phyloP scores from a whole-genome alignment of 139 green algal species.

The Tetraselmis striata region DNA sequence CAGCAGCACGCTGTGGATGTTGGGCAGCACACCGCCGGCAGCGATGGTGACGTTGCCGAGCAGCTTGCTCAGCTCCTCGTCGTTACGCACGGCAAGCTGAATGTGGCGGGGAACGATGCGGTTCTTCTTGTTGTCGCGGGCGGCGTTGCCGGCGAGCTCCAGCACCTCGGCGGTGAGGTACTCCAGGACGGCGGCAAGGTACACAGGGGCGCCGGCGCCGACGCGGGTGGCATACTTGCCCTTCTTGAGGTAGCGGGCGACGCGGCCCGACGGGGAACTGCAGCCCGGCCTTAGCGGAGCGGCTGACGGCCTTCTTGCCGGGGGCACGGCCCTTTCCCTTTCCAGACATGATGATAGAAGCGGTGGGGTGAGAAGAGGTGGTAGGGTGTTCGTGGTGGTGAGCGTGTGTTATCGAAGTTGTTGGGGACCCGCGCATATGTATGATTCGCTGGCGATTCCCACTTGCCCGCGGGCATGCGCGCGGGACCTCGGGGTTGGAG shows the following conservation, averaged over 20 bases:
- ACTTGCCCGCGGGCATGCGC: no score
- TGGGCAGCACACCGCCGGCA: slow-evolving; percentile 59
- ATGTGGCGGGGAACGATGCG: slow-evolving; percentile 81
- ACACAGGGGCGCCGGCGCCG: slow-evolving; percentile 57
- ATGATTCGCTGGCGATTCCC: no score
- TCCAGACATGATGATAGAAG: slow-evolving; percentile 48
- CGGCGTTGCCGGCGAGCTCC: slow-evolving; percentile 79
- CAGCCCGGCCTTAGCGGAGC: slow-evolving; percentile 67
- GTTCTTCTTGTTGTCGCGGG: slow-evolving; percentile 92
- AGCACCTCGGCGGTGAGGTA: slow-evolving; percentile 66
- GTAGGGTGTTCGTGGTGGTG: no score
- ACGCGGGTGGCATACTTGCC: slow-evolving; percentile 56
- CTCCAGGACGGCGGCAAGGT: slow-evolving; percentile 60
- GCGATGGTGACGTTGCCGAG: slow-evolving; percentile 38
- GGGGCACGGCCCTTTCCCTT: slow-evolving; percentile 28
- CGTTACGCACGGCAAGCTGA: slow-evolving; percentile 86
- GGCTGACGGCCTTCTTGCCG: slow-evolving; percentile 55
- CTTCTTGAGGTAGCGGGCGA: slow-evolving; percentile 77
- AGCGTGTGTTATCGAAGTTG: no score
- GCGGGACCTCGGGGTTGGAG: no score
- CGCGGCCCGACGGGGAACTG: slow-evolving; percentile 78
- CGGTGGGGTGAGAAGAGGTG: no score
- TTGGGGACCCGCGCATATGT: no score
- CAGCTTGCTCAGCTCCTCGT: slow-evolving; percentile 93
- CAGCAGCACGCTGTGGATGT: slow-evolving; percentile 80